These are phyloP conservation scores for Huiozyma naganishii DNA, from an alignment of 805 yeast species.

Conservation along the genomic window DNA sequence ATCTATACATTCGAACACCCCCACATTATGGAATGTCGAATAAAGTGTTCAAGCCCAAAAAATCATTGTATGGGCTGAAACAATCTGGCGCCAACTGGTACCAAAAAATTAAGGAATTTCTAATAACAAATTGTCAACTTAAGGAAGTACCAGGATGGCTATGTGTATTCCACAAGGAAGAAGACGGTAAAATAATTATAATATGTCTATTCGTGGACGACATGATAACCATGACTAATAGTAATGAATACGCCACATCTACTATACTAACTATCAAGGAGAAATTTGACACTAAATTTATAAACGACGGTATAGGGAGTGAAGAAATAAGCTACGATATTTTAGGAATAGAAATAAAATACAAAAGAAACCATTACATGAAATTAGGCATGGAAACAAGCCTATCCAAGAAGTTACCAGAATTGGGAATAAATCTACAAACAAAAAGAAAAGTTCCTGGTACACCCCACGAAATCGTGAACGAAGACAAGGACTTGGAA, in stretches of 20 bases:
- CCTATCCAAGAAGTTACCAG: no score
- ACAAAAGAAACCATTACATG: no score
- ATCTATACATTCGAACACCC: slow-evolving; percentile 1
- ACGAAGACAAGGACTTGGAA: not conserved
- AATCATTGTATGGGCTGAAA: slow-evolving; percentile 3
- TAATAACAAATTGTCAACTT: not conserved
- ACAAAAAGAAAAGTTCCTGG: no score
- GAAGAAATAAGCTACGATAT: not conserved
- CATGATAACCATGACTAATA: slow-evolving; percentile 6
- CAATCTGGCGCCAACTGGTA: slow-evolving; percentile 4
- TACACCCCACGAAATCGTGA: not conserved
- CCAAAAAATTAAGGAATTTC: not conserved
- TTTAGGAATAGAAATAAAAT: not conserved
- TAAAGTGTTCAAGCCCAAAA: slow-evolving; percentile 3
- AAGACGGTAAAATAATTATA: slow-evolving; percentile 1
- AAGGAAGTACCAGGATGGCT: slow-evolving; percentile 6
- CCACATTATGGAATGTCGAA: slow-evolving; percentile 2
- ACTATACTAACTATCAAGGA: not conserved
- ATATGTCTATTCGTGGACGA: slow-evolving; percentile 8
- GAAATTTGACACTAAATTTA: slow-evolving; percentile 7
- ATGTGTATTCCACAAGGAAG: slow-evolving; percentile 4
- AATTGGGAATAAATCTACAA: no score
- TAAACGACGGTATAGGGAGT: slow-evolving; percentile 3
- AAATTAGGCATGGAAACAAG: no score
- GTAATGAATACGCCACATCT: not conserved